Evolutionary conservation across 371 early-diverging fungal genomes (phyloP), one percentile per base, ranked within the genome.

Genomic region (Mucor piriformis): DNA sequence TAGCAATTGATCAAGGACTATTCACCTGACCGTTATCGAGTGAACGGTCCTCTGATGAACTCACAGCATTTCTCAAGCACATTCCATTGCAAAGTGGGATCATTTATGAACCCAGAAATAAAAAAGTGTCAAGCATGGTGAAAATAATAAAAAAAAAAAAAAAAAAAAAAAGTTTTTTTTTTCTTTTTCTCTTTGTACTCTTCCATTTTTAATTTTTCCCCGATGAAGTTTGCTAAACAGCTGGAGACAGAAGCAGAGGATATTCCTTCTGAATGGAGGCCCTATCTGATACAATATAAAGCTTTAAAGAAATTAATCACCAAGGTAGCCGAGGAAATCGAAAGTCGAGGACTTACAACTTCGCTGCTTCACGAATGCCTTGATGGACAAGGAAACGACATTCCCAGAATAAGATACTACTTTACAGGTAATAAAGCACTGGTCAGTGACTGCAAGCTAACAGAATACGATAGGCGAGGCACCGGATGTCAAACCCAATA

Each of bases 161-260:
- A 56, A 50, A 55, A 47, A 43, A 23, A 47, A 44, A 43, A 12
- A 12, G 42, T 50, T 25, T 49, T 33, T 35, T 48, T 33, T 33
- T n/a, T 8, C 50, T 44, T 38, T 24, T 16, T n/a, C 48, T 24
- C 23, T 51, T 53, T 52, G 11, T 1, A 24, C 32, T 16, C 35
- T 24, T 33, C 29, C n/a, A 27, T 49, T 54, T 50, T 5, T 42
- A 21, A 24, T 51, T 51, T 18, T 37, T 33, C 29, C 37, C 35
- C 21, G 24, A 91, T 91, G 91, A 91, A 91, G 74, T 91, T 90
- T 64, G 88, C 81, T 43, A 89, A 90, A 59, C 78, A 83, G 23
- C 76, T 91, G 23, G 87, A 88, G 60, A 77, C 80, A 10, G 84
- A 76, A 64, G 78, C 87, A 24, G 81, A 83, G 63, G 73, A 84